These are phyloP conservation scores for Diutina neorugosa DNA, from an alignment of 1,139 yeast genomes.

Conservation along the genomic window DNA sequence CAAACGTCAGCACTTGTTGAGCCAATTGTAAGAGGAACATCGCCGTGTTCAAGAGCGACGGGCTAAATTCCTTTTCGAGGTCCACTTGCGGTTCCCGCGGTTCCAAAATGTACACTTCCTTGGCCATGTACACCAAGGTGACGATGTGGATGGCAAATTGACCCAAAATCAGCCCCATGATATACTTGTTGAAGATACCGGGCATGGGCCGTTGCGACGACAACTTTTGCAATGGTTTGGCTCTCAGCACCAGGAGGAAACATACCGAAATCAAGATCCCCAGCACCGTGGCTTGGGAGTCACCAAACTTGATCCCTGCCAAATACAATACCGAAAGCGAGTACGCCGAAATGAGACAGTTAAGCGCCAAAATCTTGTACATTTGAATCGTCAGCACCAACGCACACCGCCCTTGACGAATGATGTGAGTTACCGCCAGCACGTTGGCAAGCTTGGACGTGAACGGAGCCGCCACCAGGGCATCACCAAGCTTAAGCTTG, in stretches of 20 bases:
- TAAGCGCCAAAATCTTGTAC: slow-evolving; percentile 95
- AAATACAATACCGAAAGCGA: slow-evolving; percentile 86
- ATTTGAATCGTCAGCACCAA: slow-evolving; percentile 94
- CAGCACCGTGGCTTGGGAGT: slow-evolving; percentile 89
- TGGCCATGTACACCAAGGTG: slow-evolving; percentile 71
- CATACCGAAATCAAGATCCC: slow-evolving; percentile 88
- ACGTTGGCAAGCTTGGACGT: slow-evolving; percentile 91
- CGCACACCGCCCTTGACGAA: slow-evolving; percentile 98
- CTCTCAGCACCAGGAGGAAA: slow-evolving; percentile 90
- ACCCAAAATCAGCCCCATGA: slow-evolving; percentile 94
- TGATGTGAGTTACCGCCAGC: slow-evolving; percentile 81
- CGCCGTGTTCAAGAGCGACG: slow-evolving; percentile 90
- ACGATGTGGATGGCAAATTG: slow-evolving; percentile 89
- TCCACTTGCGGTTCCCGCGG: slow-evolving; percentile 87
- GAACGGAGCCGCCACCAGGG: slow-evolving; percentile 98
- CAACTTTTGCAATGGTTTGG: slow-evolving; percentile 78
- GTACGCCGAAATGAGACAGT: slow-evolving; percentile 94
- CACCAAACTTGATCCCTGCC: slow-evolving; percentile 98
- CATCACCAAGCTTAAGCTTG: slow-evolving; percentile 89
- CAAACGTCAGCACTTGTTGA: slow-evolving; percentile 95
- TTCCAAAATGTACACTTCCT: slow-evolving; percentile 74
- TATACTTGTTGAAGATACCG: slow-evolving; percentile 87
- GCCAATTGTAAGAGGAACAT: slow-evolving; percentile 89
- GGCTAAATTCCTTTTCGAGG: slow-evolving; percentile 77
- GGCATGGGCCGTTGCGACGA: slow-evolving; percentile 96